phyloP scores from a whole-genome alignment of 2,329 filamentous ascomycete genomes.

The Pseudocercospora fijiensis region DNA sequence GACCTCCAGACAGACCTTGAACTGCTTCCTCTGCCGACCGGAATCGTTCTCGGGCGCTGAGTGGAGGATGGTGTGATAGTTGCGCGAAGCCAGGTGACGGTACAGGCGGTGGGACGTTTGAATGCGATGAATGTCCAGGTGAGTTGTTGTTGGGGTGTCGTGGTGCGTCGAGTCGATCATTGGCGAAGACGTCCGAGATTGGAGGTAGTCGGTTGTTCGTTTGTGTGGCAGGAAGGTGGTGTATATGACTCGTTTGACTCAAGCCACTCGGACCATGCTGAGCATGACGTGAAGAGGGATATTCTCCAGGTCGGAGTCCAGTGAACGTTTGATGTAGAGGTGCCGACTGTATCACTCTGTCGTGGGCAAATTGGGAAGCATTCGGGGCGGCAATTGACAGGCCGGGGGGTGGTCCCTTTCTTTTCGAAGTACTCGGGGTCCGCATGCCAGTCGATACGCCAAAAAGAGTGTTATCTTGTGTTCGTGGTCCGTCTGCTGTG shows the following conservation, averaged over 20 bases:
- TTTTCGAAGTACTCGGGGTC: slow-evolving; percentile 70
- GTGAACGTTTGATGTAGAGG: slow-evolving; percentile 95
- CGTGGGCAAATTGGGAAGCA: slow-evolving; percentile 85
- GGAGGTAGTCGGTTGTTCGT: slow-evolving; percentile 90
- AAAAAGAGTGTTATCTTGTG: slow-evolving; percentile 45
- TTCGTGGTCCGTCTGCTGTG: slow-evolving; percentile 34
- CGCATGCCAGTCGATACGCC: slow-evolving; percentile 51
- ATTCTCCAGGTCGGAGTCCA: slow-evolving; percentile 70
- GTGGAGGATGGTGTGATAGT: slow-evolving; percentile 49
- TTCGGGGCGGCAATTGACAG: slow-evolving; percentile 94
- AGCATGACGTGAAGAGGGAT: slow-evolving; percentile 39
- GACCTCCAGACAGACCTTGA: slow-evolving; percentile 82
- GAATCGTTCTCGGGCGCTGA: slow-evolving; percentile 67
- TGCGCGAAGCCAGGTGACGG: slow-evolving; percentile 72
- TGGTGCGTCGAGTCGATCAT: slow-evolving; percentile 62
- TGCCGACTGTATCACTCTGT: slow-evolving; percentile 94
- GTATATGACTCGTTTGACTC: slow-evolving; percentile 82
- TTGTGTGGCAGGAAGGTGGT: slow-evolving; percentile 74
- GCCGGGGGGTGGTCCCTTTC: slow-evolving; percentile 78
- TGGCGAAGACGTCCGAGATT: slow-evolving; percentile 88
- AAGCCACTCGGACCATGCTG: slow-evolving; percentile 81
- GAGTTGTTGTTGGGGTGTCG: slow-evolving; percentile 52
- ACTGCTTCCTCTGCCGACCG: slow-evolving; percentile 95
- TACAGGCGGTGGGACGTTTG: slow-evolving; percentile 65
- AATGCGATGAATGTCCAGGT: slow-evolving; percentile 64